These are phyloP conservation scores for Telfairia occidentalis DNA, from an alignment of 331 rosid genomes.

Conservation along the genomic window DNA sequence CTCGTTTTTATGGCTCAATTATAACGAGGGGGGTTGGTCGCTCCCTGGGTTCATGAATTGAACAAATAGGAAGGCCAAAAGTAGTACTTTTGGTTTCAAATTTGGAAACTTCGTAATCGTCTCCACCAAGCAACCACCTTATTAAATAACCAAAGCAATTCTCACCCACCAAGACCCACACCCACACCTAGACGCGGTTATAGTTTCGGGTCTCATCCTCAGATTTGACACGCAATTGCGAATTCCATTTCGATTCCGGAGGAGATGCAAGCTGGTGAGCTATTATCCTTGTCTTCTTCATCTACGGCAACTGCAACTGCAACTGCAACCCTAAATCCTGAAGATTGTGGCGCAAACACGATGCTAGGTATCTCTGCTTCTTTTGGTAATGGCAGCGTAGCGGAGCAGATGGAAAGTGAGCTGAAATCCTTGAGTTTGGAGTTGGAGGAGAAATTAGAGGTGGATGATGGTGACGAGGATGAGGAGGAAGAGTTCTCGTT, in stretches of 20 bases:
- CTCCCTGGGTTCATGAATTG: background rate
- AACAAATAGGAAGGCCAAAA: background rate
- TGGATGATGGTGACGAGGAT: background rate
- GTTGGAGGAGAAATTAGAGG: background rate
- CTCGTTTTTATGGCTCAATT: background rate
- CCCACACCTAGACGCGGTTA: background rate
- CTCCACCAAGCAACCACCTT: constrained; percentile 9
- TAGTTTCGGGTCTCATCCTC: background rate
- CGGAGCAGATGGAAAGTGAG: background rate
- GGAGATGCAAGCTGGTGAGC: background rate
- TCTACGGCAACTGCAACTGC: background rate
- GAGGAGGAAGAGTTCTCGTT: constrained; percentile 59
- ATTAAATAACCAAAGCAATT: background rate
- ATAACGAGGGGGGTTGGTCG: background rate
- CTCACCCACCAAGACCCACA: background rate
- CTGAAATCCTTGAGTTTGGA: background rate
- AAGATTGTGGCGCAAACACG: background rate
- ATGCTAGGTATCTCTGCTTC: background rate
- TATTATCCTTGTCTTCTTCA: background rate
- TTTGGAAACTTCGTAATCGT: background rate
- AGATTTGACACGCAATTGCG: background rate
- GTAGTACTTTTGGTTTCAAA: background rate
- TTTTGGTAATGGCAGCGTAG: background rate
- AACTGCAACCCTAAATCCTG: background rate
- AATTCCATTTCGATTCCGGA: background rate